Percentiles rank a stretch among this genome's conserved stretches.
phyloP scores from a whole-genome alignment of 179 eudicot genomes.

The Vitellaria paradoxa region DNA sequence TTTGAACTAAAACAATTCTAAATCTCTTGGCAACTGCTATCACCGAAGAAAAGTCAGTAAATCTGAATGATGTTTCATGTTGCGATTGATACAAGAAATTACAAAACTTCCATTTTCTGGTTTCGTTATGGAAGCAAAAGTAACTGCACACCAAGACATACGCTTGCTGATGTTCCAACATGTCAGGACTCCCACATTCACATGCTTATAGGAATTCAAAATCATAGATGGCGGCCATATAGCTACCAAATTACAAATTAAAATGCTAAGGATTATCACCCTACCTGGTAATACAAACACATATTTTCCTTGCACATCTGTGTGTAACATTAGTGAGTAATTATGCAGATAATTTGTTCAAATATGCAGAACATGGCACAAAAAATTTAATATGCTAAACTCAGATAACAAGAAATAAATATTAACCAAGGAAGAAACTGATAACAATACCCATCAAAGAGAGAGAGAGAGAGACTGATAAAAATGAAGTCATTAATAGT shows the following conservation, averaged over 20 bases:
- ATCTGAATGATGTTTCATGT: not conserved
- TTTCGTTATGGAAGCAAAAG: not conserved
- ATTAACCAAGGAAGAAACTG: not conserved
- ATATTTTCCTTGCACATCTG: not conserved
- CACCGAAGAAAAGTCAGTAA: not conserved
- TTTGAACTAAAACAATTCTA: not conserved
- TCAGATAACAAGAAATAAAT: not conserved
- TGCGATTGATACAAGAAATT: not conserved
- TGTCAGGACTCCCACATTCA: not conserved
- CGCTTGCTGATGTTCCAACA: not conserved
- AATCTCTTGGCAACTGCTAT: not conserved
- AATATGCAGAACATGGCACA: not conserved
- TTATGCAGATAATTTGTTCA: not conserved
- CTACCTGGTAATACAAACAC: not conserved
- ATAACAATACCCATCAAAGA: no score
- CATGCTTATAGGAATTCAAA: not conserved
- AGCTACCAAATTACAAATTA: not conserved
- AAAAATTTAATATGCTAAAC: not conserved
- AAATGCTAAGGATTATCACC: not conserved
- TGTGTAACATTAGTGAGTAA: not conserved
- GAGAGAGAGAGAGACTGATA: not conserved
- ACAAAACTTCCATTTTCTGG: not conserved
- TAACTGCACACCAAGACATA: not conserved
- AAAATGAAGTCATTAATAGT: not conserved
- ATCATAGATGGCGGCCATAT: not conserved